phyloP scores from a whole-genome alignment of 2,329 filamentous ascomycete genomes.

The Bertia moriformis region DNA sequence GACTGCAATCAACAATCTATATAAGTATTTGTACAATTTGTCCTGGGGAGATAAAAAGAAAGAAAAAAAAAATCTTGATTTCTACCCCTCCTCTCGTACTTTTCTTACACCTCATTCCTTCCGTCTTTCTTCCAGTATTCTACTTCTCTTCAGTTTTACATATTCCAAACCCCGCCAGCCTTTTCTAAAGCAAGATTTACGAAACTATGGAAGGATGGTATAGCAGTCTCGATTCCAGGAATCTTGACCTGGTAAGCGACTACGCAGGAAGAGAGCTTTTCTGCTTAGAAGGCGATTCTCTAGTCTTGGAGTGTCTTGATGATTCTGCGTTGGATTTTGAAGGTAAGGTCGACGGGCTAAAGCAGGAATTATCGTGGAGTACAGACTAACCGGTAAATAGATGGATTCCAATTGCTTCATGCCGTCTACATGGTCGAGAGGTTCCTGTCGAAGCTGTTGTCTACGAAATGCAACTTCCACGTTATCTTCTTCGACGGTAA shows the following conservation, averaged over 20 bases:
- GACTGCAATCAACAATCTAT: no score
- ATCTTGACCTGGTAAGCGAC: conserved; percentile 57
- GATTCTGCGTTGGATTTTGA: conserved; percentile 49
- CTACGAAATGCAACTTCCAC: conserved; percentile 57
- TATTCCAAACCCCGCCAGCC: no score
- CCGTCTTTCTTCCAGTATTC: background rate
- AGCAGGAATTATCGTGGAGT: background rate
- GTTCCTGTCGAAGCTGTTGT: conserved; percentile 43
- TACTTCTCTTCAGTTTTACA: background rate
- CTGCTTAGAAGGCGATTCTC: conserved; percentile 57
- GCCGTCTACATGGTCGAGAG: conserved; percentile 54
- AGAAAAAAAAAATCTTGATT: no score
- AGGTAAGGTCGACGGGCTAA: conserved; percentile 19
- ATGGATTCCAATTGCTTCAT: conserved; percentile 58
- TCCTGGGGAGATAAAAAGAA: no score
- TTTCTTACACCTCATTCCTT: background rate
- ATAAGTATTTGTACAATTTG: no score
- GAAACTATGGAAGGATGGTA: conserved; percentile 16
- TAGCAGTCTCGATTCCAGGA: conserved; percentile 22
- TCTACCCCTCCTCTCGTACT: background rate
- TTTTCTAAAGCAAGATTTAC: no score
- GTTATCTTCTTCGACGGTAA: conserved; percentile 53
- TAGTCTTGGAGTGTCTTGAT: conserved; percentile 43
- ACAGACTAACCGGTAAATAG: conserved; percentile 13
- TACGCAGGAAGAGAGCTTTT: conserved; percentile 64